These are phyloP conservation scores for Oryza officinalis DNA, from an alignment of 176 grass and related monocot species.

Conservation along the genomic window DNA sequence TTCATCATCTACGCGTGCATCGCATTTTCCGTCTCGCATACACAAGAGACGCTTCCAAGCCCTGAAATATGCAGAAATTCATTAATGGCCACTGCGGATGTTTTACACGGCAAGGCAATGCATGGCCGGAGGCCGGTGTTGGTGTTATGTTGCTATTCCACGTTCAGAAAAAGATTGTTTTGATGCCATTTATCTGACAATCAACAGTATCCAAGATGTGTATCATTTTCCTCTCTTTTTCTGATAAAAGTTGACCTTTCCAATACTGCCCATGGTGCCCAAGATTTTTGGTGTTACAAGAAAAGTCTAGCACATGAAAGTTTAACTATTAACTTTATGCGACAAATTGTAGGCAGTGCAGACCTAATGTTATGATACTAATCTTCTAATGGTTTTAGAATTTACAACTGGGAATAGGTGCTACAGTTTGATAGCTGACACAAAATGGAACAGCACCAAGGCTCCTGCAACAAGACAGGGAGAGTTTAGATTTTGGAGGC, in stretches of 20 bases:
- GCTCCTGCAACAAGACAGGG: neutral
- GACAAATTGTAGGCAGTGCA: neutral
- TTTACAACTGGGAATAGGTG: neutral
- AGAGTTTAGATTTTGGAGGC: too few species aligned
- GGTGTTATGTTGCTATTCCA: too few species aligned
- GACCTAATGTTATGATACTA: too few species aligned
- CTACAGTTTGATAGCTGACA: neutral
- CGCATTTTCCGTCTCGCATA: too few species aligned
- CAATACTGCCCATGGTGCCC: neutral
- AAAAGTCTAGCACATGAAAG: neutral
- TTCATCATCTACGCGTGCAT: neutral
- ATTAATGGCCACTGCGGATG: neutral
- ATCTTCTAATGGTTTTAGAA: neutral
- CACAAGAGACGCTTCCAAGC: neutral
- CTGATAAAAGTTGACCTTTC: neutral
- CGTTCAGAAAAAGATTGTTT: neutral
- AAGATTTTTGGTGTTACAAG: neutral
- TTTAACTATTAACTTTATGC: neutral
- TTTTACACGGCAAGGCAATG: too few species aligned
- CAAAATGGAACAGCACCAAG: neutral
- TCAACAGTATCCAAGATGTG: neutral
- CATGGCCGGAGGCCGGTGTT: too few species aligned
- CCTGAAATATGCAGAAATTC: neutral
- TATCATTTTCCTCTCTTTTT: too few species aligned
- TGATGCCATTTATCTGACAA: neutral